Percentiles rank a stretch among this genome's conserved stretches.
These are phyloP conservation scores for Noccaea caerulescens DNA, from an alignment of 345 rosid genomes.

Conservation along the genomic window DNA sequence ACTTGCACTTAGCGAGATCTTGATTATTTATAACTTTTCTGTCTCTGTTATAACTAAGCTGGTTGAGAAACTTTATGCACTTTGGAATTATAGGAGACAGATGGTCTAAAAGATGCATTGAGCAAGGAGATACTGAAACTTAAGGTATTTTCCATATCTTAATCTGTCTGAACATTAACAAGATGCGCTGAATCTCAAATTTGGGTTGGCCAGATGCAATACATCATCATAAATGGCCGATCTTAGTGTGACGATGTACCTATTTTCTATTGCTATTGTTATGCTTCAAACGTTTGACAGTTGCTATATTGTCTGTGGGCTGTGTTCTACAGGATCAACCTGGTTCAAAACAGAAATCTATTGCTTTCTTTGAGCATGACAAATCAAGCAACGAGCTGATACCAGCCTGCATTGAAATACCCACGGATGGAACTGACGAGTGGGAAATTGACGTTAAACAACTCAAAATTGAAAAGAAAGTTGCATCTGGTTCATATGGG, in stretches of 20 bases:
- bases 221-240: not conserved
- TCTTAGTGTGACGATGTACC: no score
- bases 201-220: slow-evolving; percentile 10
- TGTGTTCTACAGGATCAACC: slow-evolving; percentile 63
- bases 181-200: slow-evolving; percentile 1
- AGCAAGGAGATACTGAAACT: slow-evolving; percentile 72
- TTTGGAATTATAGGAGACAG: slow-evolving; percentile 63
- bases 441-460: slow-evolving; percentile 90
- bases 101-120: slow-evolving; percentile 66
- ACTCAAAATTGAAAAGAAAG: slow-evolving; percentile 71
- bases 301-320: slow-evolving; percentile 27
- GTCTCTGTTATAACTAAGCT: slow-evolving; percentile 25
- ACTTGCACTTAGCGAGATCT: slow-evolving; percentile 14
- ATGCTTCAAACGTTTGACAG: slow-evolving; percentile 24
- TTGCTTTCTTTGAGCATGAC: slow-evolving; percentile 52
- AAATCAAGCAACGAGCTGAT: slow-evolving; percentile 51
- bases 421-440: slow-evolving; percentile 86
- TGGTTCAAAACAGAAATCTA: slow-evolving; percentile 50
- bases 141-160: slow-evolving; percentile 57
- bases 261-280: slow-evolving; percentile 9
- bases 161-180: slow-evolving; percentile 1
- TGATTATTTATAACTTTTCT: slow-evolving; percentile 29
- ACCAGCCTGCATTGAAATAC: slow-evolving; percentile 76
- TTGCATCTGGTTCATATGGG: slow-evolving; percentile 89
- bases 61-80: slow-evolving; percentile 33